Percentiles rank a stretch among this genome's conserved stretches.
phyloP scores from a whole-genome alignment of 2,329 filamentous ascomycete species.

The Botryotinia calthae region DNA sequence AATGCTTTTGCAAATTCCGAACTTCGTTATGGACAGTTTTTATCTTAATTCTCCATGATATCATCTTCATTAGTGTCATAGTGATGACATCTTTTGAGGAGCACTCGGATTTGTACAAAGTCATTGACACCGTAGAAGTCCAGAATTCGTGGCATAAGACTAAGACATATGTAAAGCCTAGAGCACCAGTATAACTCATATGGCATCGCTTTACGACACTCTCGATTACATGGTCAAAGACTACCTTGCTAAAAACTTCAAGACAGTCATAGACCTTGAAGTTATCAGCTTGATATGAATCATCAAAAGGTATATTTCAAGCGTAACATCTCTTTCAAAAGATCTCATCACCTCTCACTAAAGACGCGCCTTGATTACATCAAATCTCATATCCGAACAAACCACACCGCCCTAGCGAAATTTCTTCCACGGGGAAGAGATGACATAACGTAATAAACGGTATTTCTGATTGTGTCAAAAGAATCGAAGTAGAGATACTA shows the following conservation, averaged over 20 bases:
- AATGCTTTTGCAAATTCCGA: rapidly evolving
- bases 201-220: neutral
- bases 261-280: too few species aligned
- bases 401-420: neutral
- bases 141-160: neutral
- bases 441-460: rapidly evolving
- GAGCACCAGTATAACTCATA: neutral
- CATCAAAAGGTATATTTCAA: neutral
- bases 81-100: too few species aligned
- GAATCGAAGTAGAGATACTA: rapidly evolving
- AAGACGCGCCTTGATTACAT: neutral
- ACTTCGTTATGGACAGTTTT: too few species aligned
- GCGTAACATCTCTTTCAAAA: neutral
- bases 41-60: too few species aligned
- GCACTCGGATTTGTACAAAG: too few species aligned
- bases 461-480: neutral
- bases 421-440: neutral
- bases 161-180: neutral
- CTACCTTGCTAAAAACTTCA: too few species aligned
- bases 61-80: too few species aligned
- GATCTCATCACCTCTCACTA: neutral
- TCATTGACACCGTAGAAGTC: too few species aligned
- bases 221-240: rapidly evolving
- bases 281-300: too few species aligned
- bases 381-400: neutral